phyloP scores from a whole-genome alignment of 371 early-diverging fungal species.

The Mucor indicus region DNA sequence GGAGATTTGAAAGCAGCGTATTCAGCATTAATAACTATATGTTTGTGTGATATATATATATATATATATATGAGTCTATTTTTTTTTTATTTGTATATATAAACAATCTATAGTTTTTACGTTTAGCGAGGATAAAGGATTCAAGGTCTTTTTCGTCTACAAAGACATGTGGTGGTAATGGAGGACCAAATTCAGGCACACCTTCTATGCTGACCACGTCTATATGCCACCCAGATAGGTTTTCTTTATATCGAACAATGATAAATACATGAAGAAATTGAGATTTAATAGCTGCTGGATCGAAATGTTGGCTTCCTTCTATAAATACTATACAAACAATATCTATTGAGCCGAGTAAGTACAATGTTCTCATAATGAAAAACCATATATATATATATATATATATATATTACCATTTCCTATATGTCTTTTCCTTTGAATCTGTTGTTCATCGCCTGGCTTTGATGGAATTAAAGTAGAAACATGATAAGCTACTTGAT shows the following conservation, averaged over 20 bases:
- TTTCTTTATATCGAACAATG: constrained; percentile 54
- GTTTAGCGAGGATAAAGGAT: constrained; percentile 62
- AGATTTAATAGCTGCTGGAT: constrained; percentile 69
- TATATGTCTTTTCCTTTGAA: constrained; percentile 84
- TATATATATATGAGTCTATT: not conserved
- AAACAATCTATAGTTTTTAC: too few relatives aligned
- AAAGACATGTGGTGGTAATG: constrained; percentile 63
- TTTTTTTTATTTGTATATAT: not conserved
- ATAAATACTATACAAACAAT: constrained; percentile 74
- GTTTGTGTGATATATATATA: too few relatives aligned
- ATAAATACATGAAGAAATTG: constrained; percentile 80
- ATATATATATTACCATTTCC: constrained; percentile 63
- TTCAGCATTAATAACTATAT: constrained; percentile 70
- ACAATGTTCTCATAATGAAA: too few relatives aligned
- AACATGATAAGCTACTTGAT: constrained; percentile 79
- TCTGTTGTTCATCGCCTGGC: constrained; percentile 72
- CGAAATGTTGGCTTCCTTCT: constrained; percentile 63
- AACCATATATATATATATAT: not conserved
- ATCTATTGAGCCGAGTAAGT: too few relatives aligned
- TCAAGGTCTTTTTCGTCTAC: constrained; percentile 43
- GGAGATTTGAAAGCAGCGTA: constrained; percentile 80
- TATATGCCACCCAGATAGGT: constrained; percentile 39
- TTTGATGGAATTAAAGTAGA: constrained; percentile 77
- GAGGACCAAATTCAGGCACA: constrained; percentile 70
- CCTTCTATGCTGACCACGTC: constrained; percentile 60